Percentiles rank a stretch among this genome's conserved stretches.
These are phyloP conservation scores for Metarhizium robertsii DNA, from an alignment of 2,329 filamentous ascomycete species.

Conservation along the genomic window DNA sequence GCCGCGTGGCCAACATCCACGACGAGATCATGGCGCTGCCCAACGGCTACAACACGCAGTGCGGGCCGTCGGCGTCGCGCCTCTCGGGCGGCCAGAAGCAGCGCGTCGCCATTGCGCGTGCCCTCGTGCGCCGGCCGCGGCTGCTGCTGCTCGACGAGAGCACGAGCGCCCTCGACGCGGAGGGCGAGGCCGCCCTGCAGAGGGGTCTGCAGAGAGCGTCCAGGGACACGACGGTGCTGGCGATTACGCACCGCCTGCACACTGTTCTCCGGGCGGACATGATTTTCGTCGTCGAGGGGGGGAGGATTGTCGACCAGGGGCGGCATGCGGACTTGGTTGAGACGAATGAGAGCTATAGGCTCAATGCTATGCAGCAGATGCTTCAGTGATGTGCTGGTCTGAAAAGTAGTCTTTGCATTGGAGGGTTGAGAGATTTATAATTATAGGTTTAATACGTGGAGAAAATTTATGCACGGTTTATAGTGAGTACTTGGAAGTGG, in stretches of 20 bases:
- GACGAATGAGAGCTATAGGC: no score
- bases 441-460: no score
- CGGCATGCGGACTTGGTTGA: no score
- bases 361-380: no score
- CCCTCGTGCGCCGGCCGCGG: constrained; percentile 48
- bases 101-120: constrained; percentile 51
- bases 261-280: constrained; percentile 57
- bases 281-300: constrained; percentile 51
- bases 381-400: no score
- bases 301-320: neutral
- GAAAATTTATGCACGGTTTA: no score
- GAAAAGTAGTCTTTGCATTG: no score
- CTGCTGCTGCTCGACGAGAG: constrained; percentile 61
- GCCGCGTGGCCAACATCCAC: constrained; percentile 56
- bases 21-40: constrained; percentile 61
- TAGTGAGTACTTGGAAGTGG: no score
- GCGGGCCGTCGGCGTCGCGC: constrained; percentile 55
- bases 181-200: no score
- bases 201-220: constrained; percentile 26
- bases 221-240: constrained; percentile 18
- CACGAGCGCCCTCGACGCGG: constrained; percentile 42
- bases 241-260: constrained; percentile 30
- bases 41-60: constrained; percentile 55
- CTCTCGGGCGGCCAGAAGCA: constrained; percentile 55
- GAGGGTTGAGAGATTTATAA: no score